Conservation (phyloP, 1,139 yeast species). For the Hemisphaericaspora subhashii region DNA sequence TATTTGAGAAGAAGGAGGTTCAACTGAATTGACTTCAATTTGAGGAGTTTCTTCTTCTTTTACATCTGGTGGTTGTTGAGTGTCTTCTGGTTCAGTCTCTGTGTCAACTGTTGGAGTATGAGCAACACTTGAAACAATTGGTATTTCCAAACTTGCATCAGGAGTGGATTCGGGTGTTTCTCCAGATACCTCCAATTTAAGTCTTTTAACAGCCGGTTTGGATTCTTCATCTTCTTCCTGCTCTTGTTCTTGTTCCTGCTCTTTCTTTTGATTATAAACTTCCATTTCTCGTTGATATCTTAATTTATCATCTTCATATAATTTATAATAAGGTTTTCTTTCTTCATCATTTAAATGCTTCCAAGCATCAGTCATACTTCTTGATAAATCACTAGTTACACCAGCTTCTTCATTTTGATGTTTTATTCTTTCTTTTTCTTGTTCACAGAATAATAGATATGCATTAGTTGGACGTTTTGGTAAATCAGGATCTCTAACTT, state of each 20-base stretch:
- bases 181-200: slow-evolving; percentile 6
- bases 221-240: slow-evolving; percentile 8
- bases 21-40: not conserved
- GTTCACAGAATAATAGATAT: slow-evolving; percentile 81
- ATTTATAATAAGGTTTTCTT: slow-evolving; percentile 70
- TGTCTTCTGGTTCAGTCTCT: slow-evolving; percentile 13
- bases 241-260: no score
- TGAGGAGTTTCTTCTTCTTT: not conserved
- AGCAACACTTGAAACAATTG: not conserved
- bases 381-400: slow-evolving; percentile 62
- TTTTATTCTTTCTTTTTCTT: slow-evolving; percentile 74
- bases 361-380: slow-evolving; percentile 86
- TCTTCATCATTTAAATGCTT: slow-evolving; percentile 68
- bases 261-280: slow-evolving; percentile 50
- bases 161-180: slow-evolving; percentile 7
- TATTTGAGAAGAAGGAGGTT: not conserved
- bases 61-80: not conserved
- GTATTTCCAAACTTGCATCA: not conserved
- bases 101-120: slow-evolving; percentile 3
- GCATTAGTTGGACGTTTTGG: slow-evolving; percentile 93
- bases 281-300: slow-evolving; percentile 76
- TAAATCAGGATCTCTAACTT: slow-evolving; percentile 70
- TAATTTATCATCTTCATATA: slow-evolving; percentile 77
- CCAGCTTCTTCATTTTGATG: slow-evolving; percentile 50
- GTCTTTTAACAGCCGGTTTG: slow-evolving; percentile 12